Evolutionary conservation across 139 green algal genomes (phyloP).

Genomic region (Chlamydomonas incerta): DNA sequence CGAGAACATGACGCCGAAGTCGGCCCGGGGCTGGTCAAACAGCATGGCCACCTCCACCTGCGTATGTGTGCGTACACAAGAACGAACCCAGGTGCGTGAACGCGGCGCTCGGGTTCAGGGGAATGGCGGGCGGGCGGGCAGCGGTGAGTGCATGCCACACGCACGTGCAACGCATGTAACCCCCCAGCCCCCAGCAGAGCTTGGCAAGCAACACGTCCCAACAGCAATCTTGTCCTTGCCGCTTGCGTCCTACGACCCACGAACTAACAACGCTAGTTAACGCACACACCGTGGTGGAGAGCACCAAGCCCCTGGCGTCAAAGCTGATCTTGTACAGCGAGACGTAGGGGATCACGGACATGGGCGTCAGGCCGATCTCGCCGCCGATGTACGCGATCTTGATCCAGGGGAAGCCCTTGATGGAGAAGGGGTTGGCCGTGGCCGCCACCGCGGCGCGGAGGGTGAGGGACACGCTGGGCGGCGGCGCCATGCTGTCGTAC

Average conservation of each 20-base stretch:
- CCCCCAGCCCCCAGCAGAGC: no score
- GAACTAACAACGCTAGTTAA: no score
- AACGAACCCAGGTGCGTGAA: no score
- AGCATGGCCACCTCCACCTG: neutral
- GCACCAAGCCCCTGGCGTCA: neutral
- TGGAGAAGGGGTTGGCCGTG: neutral
- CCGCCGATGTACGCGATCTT: neutral
- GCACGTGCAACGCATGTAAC: no score
- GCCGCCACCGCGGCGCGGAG: neutral
- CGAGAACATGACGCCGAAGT: neutral
- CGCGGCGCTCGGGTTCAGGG: no score
- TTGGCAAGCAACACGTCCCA: no score
- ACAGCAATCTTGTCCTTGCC: no score
- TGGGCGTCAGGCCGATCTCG: neutral
- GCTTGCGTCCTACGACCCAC: no score
- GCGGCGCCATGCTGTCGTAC: neutral
- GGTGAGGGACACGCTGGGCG: neutral
- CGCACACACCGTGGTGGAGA: neutral
- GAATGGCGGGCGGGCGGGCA: no score
- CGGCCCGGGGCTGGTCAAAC: neutral
- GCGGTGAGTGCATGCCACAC: no score
- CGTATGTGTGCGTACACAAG: no score
- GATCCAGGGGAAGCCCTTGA: slow-evolving; percentile 1
- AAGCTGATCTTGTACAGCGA: neutral
- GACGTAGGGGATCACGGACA: neutral